A percentile compares a stretch with the other conserved stretches of the same genome.
phyloP scores from a whole-genome alignment of 208 protist species.

The Crithidia sp. region DNA sequence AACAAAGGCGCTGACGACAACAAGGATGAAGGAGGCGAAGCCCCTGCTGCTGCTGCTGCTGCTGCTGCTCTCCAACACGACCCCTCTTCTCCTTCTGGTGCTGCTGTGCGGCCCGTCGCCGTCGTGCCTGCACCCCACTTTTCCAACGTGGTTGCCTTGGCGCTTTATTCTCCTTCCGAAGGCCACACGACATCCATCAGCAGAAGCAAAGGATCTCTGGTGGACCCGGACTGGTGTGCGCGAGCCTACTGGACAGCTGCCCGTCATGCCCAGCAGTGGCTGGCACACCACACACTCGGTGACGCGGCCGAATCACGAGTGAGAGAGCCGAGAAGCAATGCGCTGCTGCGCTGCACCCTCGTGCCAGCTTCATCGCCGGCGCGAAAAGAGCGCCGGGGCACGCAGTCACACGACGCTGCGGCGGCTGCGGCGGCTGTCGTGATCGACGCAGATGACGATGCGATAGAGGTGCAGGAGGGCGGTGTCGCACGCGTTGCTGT shows the following conservation, averaged over 20 bases:
- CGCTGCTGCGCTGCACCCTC: no score
- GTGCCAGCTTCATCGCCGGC: no score
- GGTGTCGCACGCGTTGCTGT: no score
- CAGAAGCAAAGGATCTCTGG: background rate
- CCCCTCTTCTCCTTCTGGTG: background rate
- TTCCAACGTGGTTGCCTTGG: conserved; percentile 22
- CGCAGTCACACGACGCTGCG: background rate
- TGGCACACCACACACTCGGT: background rate
- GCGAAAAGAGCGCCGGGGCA: no score
- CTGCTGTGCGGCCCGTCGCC: conserved; percentile 4
- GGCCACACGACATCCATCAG: background rate
- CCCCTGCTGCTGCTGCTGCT: no score
- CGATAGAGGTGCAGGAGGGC: background rate
- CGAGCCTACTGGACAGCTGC: conserved; percentile 55
- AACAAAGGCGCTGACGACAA: no score
- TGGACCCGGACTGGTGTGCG: conserved; percentile 20
- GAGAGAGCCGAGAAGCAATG: background rate
- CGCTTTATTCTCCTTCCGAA: conserved; percentile 17
- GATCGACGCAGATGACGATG: conserved; percentile 7
- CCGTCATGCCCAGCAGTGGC: conserved; percentile 36
- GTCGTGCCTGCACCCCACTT: conserved; percentile 13
- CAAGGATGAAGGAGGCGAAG: no score
- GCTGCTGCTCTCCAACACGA: background rate
- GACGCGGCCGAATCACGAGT: no score
- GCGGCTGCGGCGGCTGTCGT: background rate